phyloP scores from a whole-genome alignment of 768 basidiomycete species.

The Boletus rubescentipes region DNA sequence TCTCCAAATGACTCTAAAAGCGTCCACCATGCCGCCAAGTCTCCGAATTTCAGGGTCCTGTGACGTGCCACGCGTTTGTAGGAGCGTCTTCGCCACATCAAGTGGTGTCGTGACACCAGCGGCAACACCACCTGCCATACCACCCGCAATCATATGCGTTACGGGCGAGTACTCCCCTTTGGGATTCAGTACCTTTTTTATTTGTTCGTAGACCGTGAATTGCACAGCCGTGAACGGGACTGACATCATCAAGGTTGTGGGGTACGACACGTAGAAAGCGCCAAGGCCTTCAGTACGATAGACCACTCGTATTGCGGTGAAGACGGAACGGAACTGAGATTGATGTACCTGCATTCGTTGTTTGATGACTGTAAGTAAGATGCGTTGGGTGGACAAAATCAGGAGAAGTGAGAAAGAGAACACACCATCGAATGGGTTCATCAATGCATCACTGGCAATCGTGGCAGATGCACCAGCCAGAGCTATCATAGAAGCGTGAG shows the following conservation, averaged over 20 bases:
- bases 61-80: constrained; percentile 95
- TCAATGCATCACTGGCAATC: constrained; percentile 92
- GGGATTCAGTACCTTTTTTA: constrained; percentile 87
- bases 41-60: constrained; percentile 80
- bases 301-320: constrained; percentile 82
- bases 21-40: constrained; percentile 82
- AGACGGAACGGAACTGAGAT: constrained; percentile 85
- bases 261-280: constrained; percentile 98
- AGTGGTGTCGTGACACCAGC: constrained; percentile 95
- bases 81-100: constrained; percentile 95
- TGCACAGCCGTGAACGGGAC: constrained; percentile 99
- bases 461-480: constrained; percentile 93
- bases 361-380: constrained; percentile 79
- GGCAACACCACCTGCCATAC: constrained; percentile 88
- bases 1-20: constrained; percentile 83
- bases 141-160: constrained; percentile 91
- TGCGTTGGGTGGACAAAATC: constrained; percentile 12
- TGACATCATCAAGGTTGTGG: constrained; percentile 94
- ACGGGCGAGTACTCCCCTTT: constrained; percentile 84
- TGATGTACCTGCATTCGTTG: constrained; percentile 99
- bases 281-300: constrained; percentile 80
- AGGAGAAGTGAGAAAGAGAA: constrained; percentile 7
- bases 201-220: constrained; percentile 93
- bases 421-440: constrained; percentile 99
- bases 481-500: constrained; percentile 48